Evolutionary conservation across 163 green algal species (phyloP).

Genomic region (Chlamydomonas reinhardtii): DNA sequence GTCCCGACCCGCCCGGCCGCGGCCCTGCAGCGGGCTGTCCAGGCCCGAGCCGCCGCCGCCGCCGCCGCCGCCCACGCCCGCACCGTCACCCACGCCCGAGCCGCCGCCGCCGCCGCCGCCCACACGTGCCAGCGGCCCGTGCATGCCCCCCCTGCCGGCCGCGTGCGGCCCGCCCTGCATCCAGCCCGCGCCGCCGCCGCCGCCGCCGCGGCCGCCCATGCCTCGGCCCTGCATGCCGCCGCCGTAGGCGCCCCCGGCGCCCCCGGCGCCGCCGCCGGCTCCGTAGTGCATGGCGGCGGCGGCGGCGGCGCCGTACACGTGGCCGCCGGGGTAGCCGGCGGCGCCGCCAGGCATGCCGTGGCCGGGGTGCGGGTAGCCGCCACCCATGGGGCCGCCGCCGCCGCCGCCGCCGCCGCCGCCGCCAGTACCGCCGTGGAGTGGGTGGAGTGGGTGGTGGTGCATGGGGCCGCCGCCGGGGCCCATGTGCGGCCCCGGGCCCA

Average conservation of each 20-base stretch:
- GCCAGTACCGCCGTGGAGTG: no score
- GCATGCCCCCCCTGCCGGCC: no score
- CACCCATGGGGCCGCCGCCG: neutral
- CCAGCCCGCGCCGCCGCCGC: no score
- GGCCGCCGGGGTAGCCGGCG: neutral
- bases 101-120: neutral
- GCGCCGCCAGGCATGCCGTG: conserved; percentile 1
- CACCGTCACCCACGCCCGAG: neutral
- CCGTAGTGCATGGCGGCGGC: neutral
- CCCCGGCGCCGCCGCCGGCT: no score
- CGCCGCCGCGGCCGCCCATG: neutral
- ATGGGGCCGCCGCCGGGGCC: neutral
- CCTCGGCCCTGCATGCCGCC: neutral
- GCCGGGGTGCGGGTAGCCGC: neutral
- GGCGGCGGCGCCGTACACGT: neutral
- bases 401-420: no score
- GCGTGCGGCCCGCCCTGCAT: no score
- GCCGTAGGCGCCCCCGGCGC: no score
- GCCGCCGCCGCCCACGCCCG: neutral
- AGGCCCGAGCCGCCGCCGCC: neutral
- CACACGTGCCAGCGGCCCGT: no score
- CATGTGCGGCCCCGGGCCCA: conserved; percentile 9
- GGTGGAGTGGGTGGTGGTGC: no score
- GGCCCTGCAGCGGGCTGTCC: neutral
- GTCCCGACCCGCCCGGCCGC: neutral